phyloP scores from a whole-genome alignment of 495 filamentous ascomycete species.

The Neurospora sp. region DNA sequence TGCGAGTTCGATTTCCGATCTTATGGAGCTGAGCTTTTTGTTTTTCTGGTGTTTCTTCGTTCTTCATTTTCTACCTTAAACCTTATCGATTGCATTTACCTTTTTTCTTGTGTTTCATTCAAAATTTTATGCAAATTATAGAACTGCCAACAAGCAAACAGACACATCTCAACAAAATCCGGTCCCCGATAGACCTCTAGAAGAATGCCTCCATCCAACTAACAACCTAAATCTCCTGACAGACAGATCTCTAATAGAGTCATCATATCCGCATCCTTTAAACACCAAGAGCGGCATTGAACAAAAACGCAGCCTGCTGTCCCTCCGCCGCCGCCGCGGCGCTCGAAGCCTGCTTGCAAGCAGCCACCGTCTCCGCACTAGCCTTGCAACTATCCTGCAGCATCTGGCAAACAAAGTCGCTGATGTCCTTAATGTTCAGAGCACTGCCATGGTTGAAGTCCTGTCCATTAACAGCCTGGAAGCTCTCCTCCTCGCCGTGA shows the following conservation, averaged over 20 bases:
- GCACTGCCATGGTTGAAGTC: slow-evolving; percentile 53
- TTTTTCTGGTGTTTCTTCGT: neutral
- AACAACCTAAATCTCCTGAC: too few relatives aligned
- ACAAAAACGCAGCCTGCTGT: slow-evolving; percentile 51
- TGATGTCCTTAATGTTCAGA: slow-evolving; percentile 44
- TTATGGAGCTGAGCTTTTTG: neutral
- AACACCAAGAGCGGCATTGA: slow-evolving; percentile 39
- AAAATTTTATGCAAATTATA: neutral
- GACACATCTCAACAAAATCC: neutral
- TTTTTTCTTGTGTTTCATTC: neutral
- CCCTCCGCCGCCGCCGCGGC: slow-evolving; percentile 3
- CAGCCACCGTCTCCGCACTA: slow-evolving; percentile 30
- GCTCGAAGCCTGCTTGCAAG: slow-evolving; percentile 29
- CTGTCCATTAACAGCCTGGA: slow-evolving; percentile 36
- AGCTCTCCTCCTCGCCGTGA: slow-evolving; percentile 39
- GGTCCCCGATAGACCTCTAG: neutral
- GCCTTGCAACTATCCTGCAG: slow-evolving; percentile 45
- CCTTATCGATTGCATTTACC: neutral
- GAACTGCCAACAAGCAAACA: neutral
- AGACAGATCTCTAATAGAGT: too few relatives aligned
- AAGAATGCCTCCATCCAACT: neutral
- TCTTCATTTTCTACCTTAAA: neutral
- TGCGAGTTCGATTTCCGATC: neutral
- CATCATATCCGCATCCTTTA: slow-evolving; percentile 1
- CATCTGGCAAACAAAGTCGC: slow-evolving; percentile 45